Conservation (phyloP, 164 flowering plant genomes). For the Umbilicus rupestris region DNA sequence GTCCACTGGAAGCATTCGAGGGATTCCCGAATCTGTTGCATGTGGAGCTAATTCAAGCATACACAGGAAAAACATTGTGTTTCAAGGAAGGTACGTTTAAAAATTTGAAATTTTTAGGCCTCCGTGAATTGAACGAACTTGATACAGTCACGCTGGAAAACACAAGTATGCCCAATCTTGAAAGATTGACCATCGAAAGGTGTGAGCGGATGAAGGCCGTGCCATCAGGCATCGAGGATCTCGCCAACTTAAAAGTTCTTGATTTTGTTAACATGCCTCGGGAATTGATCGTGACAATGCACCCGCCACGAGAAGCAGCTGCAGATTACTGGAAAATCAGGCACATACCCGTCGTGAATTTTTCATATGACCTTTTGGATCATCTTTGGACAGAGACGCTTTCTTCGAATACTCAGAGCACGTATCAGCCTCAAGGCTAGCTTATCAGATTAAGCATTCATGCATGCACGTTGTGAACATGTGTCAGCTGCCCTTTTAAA, state of each 20-base stretch:
- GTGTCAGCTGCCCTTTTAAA: no score
- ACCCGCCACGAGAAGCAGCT: background rate
- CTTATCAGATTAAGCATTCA: no score
- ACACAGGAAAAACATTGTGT: no score
- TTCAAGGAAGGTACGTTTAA: no score
- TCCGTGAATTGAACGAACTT: constrained; percentile 10
- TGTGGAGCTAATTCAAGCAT: no score
- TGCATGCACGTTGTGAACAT: no score
- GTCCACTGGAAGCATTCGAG: constrained; percentile 18
- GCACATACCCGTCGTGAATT: constrained; percentile 13
- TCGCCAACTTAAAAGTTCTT: constrained; percentile 11
- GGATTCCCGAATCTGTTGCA: constrained; percentile 19
- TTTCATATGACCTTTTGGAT: background rate
- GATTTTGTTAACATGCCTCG: constrained; percentile 14
- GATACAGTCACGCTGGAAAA: constrained; percentile 11
- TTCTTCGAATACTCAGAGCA: no score
- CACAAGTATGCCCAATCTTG: no score
- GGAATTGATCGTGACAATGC: constrained; percentile 7
- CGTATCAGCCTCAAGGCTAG: no score
- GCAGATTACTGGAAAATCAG: constrained; percentile 14
- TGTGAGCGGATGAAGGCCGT: constrained; percentile 9
- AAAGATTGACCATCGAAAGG: constrained; percentile 4
- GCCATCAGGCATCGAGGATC: constrained; percentile 19
- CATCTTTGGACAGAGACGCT: no score
- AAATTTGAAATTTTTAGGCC: background rate